These are phyloP conservation scores for Cytospora paraplurivora DNA, from an alignment of 2,329 filamentous ascomycete species.

Conservation along the genomic window DNA sequence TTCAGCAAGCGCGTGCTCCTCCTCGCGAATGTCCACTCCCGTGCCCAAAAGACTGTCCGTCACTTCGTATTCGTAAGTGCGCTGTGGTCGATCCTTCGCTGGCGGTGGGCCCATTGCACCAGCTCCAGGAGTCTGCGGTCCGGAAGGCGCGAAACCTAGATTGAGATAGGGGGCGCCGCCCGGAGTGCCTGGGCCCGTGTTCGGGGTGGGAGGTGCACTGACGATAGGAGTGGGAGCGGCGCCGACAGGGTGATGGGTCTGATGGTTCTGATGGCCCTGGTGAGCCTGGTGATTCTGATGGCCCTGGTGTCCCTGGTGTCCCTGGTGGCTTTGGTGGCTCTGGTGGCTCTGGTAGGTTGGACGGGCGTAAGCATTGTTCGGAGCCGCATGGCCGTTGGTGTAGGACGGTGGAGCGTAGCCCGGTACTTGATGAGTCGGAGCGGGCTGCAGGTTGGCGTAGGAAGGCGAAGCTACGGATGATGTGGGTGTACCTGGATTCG, in stretches of 20 bases:
- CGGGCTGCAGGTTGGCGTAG: slow-evolving; percentile 35
- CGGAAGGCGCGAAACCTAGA: slow-evolving; percentile 29
- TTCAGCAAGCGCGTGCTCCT: slow-evolving; percentile 78
- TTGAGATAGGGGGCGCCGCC: slow-evolving; percentile 21
- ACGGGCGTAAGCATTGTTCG: slow-evolving; percentile 30
- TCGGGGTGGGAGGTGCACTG: slow-evolving; percentile 17
- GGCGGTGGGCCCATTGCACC: slow-evolving; percentile 61
- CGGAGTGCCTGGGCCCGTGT: slow-evolving; percentile 21
- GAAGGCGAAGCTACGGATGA: slow-evolving; percentile 42
- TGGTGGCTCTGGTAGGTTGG: slow-evolving; percentile 1
- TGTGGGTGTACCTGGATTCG: slow-evolving; percentile 24
- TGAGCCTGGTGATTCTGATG: no score
- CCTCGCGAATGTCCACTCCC: slow-evolving; percentile 83
- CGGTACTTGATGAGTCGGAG: slow-evolving; percentile 35
- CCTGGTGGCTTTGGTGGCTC: slow-evolving; percentile 20
- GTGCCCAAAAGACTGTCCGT: slow-evolving; percentile 83
- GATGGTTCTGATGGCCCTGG: slow-evolving; percentile 14
- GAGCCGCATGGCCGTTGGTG: slow-evolving; percentile 33
- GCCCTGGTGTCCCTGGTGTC: no score
- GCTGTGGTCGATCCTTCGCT: slow-evolving; percentile 63
- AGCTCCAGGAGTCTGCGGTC: slow-evolving; percentile 36
- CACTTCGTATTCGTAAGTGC: slow-evolving; percentile 69
- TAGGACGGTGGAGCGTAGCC: slow-evolving; percentile 30
- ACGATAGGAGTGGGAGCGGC: slow-evolving; percentile 13
- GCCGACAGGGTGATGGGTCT: background rate